Percentiles rank a stretch among this genome's conserved stretches.
phyloP scores from a whole-genome alignment of 176 grass and related monocot species.

The Saccharum officinarum region DNA sequence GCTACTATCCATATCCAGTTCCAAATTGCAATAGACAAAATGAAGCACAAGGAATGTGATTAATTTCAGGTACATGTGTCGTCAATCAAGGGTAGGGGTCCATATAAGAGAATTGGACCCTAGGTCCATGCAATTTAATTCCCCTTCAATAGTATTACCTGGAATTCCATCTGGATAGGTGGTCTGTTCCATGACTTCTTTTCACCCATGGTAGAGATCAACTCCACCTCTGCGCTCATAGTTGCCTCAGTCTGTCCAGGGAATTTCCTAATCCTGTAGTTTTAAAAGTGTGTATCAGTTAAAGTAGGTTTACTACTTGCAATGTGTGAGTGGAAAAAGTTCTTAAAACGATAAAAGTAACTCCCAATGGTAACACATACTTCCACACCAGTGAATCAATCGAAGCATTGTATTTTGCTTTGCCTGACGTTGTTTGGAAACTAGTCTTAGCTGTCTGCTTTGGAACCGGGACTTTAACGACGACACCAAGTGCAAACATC shows the following conservation, averaged over 20 bases:
- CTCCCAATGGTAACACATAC: constrained; percentile 54
- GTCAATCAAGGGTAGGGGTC: too few relatives aligned
- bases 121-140: too few relatives aligned
- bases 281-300: constrained; percentile 37
- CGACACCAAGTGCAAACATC: constrained; percentile 99
- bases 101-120: too few relatives aligned
- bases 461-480: constrained; percentile 96
- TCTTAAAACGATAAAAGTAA: background rate
- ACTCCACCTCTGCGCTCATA: constrained; percentile 96
- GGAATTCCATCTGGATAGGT: constrained; percentile 99
- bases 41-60: background rate
- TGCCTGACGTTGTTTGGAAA: constrained; percentile 97
- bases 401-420: constrained; percentile 99
- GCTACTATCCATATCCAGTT: constrained; percentile 2
- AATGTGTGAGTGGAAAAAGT: background rate
- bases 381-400: constrained; percentile 99
- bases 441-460: constrained; percentile 99
- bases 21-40: constrained; percentile 7
- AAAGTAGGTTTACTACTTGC: constrained; percentile 2
- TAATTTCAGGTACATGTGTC: too few relatives aligned
- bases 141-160: constrained; percentile 50
- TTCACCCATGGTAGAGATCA: constrained; percentile 98
- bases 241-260: constrained; percentile 99
- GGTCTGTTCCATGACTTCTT: constrained; percentile 94
- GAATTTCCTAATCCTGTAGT: constrained; percentile 95